Evolutionary conservation across 306 rosid genomes (phyloP).

Genomic region (apple (Malus domestica)): ASM211411v1 NC_041805.1:6794501-6795000

Average conservation of each 20-base stretch:
- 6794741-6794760: neutral
- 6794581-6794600: too few relatives aligned
- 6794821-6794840: neutral
- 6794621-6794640: slow-evolving; percentile 4
- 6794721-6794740: neutral
- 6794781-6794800: neutral
- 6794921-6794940: slow-evolving; percentile 1
- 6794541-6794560: too few relatives aligned
- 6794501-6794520: too few relatives aligned
- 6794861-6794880: slow-evolving; percentile 7
- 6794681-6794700: neutral
- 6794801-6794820: too few relatives aligned
- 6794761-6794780: too few relatives aligned
- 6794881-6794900: slow-evolving; percentile 9
- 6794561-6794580: too few relatives aligned
- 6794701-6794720: neutral
- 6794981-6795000: neutral
- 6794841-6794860: neutral
- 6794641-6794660: slow-evolving; percentile 4
- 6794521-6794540: too few relatives aligned
- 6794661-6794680: slow-evolving; percentile 14
- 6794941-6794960: slow-evolving; percentile 5
- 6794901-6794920: slow-evolving; percentile 1
- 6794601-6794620: too few relatives aligned
- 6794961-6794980: neutral